phyloP scores from a whole-genome alignment of 768 basidiomycete genomes.

The Pulveroboletus sp. region DNA sequence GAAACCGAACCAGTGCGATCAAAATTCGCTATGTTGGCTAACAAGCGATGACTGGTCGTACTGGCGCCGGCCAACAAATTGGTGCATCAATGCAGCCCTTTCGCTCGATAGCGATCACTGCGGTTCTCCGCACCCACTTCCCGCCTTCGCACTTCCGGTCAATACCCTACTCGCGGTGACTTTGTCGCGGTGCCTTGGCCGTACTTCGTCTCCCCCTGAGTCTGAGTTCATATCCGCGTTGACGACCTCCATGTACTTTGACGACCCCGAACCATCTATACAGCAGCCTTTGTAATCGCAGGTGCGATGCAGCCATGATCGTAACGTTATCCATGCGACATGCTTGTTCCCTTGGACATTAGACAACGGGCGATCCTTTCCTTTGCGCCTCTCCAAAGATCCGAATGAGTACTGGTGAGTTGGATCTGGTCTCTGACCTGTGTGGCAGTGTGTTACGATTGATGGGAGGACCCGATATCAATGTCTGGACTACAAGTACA shows the following conservation, averaged over 20 bases:
- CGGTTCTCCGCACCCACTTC: slow-evolving; percentile 19
- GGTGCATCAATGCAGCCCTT: slow-evolving; percentile 19
- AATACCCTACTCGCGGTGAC: slow-evolving; percentile 15
- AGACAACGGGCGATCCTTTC: not conserved
- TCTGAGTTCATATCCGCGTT: slow-evolving; percentile 17
- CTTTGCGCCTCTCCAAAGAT: not conserved
- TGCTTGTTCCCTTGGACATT: slow-evolving; percentile 4
- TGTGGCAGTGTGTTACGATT: not conserved
- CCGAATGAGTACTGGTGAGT: not conserved
- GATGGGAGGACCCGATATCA: not conserved
- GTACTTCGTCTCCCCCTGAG: slow-evolving; percentile 5
- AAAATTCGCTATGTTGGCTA: slow-evolving; percentile 77
- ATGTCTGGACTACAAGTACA: no score
- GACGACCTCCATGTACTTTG: slow-evolving; percentile 28
- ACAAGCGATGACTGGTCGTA: slow-evolving; percentile 17
- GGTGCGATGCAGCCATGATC: slow-evolving; percentile 9
- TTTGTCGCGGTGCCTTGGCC: slow-evolving; percentile 15
- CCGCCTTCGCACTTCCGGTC: slow-evolving; percentile 18
- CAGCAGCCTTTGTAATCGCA: slow-evolving; percentile 2
- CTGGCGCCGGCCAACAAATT: slow-evolving; percentile 13
- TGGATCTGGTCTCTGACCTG: not conserved
- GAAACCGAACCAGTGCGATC: slow-evolving; percentile 61
- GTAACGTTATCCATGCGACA: slow-evolving; percentile 5
- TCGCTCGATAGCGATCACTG: slow-evolving; percentile 22
- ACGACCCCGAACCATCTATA: slow-evolving; percentile 14